These are phyloP conservation scores for Macadamia tetraphylla DNA, from an alignment of 164 flowering plant species.

Conservation along the genomic window DNA sequence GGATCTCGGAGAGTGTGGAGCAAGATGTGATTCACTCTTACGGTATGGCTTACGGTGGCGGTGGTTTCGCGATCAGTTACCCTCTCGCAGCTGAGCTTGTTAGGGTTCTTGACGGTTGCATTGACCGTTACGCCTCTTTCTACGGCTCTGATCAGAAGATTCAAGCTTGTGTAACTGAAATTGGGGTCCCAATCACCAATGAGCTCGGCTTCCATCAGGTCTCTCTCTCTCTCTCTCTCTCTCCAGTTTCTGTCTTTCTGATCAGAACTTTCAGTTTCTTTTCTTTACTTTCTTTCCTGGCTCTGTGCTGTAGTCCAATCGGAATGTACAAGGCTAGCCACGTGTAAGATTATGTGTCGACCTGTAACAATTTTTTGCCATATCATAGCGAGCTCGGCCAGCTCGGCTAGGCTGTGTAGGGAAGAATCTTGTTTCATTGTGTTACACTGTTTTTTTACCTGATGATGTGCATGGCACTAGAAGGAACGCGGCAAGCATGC, in stretches of 20 bases:
- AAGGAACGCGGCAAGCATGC: too few species aligned
- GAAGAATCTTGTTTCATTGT: too few species aligned
- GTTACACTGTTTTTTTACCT: too few species aligned
- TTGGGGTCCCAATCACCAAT: slow-evolving; percentile 60
- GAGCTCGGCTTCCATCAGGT: slow-evolving; percentile 91
- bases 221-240: background rate
- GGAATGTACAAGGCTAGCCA: too few species aligned
- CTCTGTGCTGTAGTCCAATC: too few species aligned
- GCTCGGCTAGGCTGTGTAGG: too few species aligned
- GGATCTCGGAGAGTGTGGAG: background rate
- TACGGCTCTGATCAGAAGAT: slow-evolving; percentile 80
- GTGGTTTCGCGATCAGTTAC: background rate
- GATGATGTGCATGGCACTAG: too few species aligned
- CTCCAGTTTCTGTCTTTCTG: background rate
- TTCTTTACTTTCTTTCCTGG: background rate
- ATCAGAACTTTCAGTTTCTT: background rate
- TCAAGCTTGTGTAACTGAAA: slow-evolving; percentile 53
- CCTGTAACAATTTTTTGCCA: too few species aligned
- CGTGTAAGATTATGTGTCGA: background rate
- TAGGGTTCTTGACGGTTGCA: slow-evolving; percentile 27
- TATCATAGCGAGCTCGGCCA: too few species aligned
- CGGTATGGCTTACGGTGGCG: background rate
- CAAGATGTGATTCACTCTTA: background rate
- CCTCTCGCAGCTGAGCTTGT: background rate
- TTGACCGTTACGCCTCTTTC: slow-evolving; percentile 45